Conservation (phyloP, 345 rosid genomes). For the rapeseed (Brassica napus) region DNA sequence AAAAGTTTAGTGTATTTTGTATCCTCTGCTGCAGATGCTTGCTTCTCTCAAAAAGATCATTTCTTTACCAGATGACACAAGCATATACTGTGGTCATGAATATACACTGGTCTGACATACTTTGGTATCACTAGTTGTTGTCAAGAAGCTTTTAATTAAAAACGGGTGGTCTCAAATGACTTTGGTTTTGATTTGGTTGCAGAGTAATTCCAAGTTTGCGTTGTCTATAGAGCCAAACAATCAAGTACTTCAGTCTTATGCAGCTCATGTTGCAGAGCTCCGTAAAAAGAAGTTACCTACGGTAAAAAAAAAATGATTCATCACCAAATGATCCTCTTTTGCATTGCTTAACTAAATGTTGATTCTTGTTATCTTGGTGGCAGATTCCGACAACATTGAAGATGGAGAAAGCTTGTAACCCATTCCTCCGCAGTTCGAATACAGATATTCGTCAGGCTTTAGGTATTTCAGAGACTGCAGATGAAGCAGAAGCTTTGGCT, state of each 20-base stretch:
- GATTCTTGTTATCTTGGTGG: not conserved
- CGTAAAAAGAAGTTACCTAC: slow-evolving; percentile 75
- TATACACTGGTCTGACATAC: slow-evolving; percentile 74
- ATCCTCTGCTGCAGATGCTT: slow-evolving; percentile 63
- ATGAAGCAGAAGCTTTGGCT: slow-evolving; percentile 71
- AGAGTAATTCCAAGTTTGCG: slow-evolving; percentile 96
- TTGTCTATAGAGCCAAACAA: slow-evolving; percentile 85
- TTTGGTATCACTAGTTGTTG: not conserved
- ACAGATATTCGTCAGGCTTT: slow-evolving; percentile 60
- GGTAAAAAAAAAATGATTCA: slow-evolving; percentile 41
- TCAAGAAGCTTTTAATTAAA: not conserved
- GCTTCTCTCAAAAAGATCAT: slow-evolving; percentile 72
- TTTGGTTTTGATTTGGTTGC: slow-evolving; percentile 27
- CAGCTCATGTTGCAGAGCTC: slow-evolving; percentile 70
- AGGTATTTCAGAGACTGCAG: slow-evolving; percentile 54
- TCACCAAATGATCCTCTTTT: not conserved
- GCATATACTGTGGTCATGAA: slow-evolving; percentile 88
- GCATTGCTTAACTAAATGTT: slow-evolving; percentile 17
- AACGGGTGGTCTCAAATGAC: not conserved
- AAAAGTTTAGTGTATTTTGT: not conserved
- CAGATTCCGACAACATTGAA: slow-evolving; percentile 83
- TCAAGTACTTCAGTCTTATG: slow-evolving; percentile 75
- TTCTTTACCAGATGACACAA: slow-evolving; percentile 84
- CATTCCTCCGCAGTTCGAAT: slow-evolving; percentile 78
- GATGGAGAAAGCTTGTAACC: slow-evolving; percentile 89